phyloP scores from a whole-genome alignment of 2,329 filamentous ascomycete genomes.

The Xylariaceae sp. region DNA sequence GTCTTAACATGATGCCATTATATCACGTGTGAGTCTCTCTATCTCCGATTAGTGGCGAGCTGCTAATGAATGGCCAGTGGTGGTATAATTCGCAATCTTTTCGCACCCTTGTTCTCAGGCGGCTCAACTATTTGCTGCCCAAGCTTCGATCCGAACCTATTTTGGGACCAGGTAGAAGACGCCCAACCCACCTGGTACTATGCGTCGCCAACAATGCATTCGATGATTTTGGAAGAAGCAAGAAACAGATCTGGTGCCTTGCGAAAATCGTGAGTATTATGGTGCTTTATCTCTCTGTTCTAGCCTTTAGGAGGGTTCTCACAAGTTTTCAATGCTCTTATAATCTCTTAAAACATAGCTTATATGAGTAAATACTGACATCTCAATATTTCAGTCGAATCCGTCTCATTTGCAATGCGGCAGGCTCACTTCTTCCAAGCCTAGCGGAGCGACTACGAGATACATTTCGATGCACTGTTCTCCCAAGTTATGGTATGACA shows the following conservation, averaged over 20 bases:
- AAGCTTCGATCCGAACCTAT: slow-evolving; percentile 60
- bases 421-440: slow-evolving; percentile 59
- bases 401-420: slow-evolving; percentile 62
- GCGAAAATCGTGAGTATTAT: slow-evolving; percentile 42
- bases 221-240: slow-evolving; percentile 57
- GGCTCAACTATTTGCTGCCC: slow-evolving; percentile 61
- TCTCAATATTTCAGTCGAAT: slow-evolving; percentile 43
- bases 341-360: no score
- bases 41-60: not conserved
- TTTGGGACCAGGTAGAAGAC: slow-evolving; percentile 61
- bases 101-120: slow-evolving; percentile 60
- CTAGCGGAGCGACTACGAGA: slow-evolving; percentile 56
- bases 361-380: no score
- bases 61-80: slow-evolving; percentile 46
- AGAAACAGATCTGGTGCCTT: slow-evolving; percentile 48
- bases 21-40: slow-evolving; percentile 57
- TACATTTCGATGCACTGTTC: slow-evolving; percentile 57
- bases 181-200: slow-evolving; percentile 63
- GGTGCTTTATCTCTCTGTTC: not conserved
- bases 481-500: slow-evolving; percentile 66
- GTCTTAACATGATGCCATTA: slow-evolving; percentile 66
- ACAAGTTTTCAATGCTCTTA: no score
- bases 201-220: slow-evolving; percentile 64
- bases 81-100: slow-evolving; percentile 61
- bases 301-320: not conserved